Base-by-base conservation (phyloP, 2,329 filamentous ascomycete genomes). In the Cadophora sp. region DNA sequence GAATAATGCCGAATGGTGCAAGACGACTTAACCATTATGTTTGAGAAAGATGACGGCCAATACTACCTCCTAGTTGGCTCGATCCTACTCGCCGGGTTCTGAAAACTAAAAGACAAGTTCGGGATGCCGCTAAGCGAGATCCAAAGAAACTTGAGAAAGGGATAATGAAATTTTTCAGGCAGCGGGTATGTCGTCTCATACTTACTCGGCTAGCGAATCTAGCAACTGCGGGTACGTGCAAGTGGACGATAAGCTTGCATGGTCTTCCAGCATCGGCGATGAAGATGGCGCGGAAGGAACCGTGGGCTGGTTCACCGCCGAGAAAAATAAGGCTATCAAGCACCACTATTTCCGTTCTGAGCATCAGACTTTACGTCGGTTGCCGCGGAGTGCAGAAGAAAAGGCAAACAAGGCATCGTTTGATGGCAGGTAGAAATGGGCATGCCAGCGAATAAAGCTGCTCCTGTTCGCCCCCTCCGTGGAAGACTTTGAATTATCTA, bases 211-310 rank as follows among this genome's bases (percentile, higher is more conserved):
- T n/a, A n/a, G n/a, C n/a, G n/a, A n/a, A n/a, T n/a, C n/a, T n/a
- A n/a, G n/a, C 76, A 95, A 96, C 76, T 96, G 96, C 79, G n/a
- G n/a, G n/a, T 96, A 96, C 81, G 85, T 96, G 70, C 93, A 96
- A 79, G 92, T 96, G 0, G 93, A 96, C 75, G 91, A 94, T 65
- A 79, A 84, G 5, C 81, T 96, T 1, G 82, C 90, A 0, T 96
- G 93, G 93, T 92, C 89, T 67, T 80, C 83, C 74, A 92, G 88
- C 73, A 94, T 96, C 71, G 93, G 93, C 0, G 73, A 80, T 18
- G 93, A 96, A 78, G 91, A 96, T 76, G 79, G 80, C 0, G 79
- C 81, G 0, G 81, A 82, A 0, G 74, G 75, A 1, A 73, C 70
- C 2, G 85, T 89, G 1, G 89, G 88, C 50, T 96, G 93, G 93